A percentile compares a stretch with the other conserved stretches of the same genome.
phyloP scores from a whole-genome alignment of 768 basidiomycete genomes.

The Austroboletus festivus region DNA sequence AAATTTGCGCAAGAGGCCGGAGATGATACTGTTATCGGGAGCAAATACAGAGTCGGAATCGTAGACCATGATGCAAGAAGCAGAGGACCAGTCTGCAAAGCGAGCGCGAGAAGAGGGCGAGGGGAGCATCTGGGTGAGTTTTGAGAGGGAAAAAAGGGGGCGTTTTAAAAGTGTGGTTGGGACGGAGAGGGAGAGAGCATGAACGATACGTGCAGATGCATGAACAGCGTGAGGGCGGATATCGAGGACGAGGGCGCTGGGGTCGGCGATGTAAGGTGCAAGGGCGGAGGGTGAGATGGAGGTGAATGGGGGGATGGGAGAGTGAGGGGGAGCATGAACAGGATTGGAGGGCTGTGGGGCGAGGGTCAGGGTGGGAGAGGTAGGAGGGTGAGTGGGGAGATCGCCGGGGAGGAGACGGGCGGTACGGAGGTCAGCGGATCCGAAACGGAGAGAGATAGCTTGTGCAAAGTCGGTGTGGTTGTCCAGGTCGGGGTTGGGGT shows the following conservation, averaged over 20 bases:
- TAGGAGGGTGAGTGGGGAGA: slow-evolving; percentile 17
- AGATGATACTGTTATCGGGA: slow-evolving; percentile 62
- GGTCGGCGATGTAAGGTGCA: slow-evolving; percentile 30
- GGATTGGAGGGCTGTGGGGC: not conserved
- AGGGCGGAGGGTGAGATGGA: slow-evolving; percentile 32
- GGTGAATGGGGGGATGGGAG: slow-evolving; percentile 16
- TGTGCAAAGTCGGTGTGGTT: slow-evolving; percentile 48
- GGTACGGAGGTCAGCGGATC: slow-evolving; percentile 35
- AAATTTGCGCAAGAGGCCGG: slow-evolving; percentile 76
- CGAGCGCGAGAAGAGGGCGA: slow-evolving; percentile 50
- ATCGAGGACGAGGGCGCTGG: slow-evolving; percentile 70
- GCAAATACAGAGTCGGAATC: slow-evolving; percentile 73
- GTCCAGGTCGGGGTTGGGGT: slow-evolving; percentile 11
- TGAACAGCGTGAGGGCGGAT: slow-evolving; percentile 81
- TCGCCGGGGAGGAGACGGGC: slow-evolving; percentile 34
- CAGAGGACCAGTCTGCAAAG: slow-evolving; percentile 58
- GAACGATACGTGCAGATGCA: slow-evolving; percentile 58
- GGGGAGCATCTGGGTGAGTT: slow-evolving; percentile 79
- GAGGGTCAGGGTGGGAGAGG: slow-evolving; percentile 4
- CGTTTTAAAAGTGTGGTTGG: slow-evolving; percentile 94
- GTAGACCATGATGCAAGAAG: slow-evolving; percentile 72
- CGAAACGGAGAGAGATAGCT: slow-evolving; percentile 50
- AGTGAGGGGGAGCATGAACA: not conserved
- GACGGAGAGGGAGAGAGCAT: slow-evolving; percentile 81
- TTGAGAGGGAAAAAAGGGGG: slow-evolving; percentile 77